These are phyloP conservation scores for Boechera divaricarpa DNA, from an alignment of 345 rosid genomes.

Conservation along the genomic window DNA sequence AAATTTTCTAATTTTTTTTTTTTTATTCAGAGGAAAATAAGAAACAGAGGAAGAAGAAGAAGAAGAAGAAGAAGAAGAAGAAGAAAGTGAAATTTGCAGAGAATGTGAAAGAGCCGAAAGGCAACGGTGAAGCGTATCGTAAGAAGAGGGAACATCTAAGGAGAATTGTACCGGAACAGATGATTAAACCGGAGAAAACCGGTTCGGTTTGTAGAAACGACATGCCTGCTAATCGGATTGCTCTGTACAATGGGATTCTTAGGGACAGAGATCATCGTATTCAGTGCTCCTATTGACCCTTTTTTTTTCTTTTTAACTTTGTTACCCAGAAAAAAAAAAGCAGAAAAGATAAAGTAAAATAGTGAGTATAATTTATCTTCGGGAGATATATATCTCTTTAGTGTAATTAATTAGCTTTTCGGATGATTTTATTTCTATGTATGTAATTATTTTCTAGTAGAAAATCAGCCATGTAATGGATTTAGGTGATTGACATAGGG, in stretches of 20 bases:
- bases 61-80: conserved; percentile 60
- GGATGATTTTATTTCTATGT: conserved; percentile 8
- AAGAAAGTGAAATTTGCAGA: conserved; percentile 75
- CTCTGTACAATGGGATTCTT: conserved; percentile 71
- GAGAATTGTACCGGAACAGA: conserved; percentile 36
- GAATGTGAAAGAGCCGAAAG: conserved; percentile 69
- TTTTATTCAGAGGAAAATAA: conserved; percentile 50
- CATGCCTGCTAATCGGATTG: conserved; percentile 65
- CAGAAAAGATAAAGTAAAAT: background rate
- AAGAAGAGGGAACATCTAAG: conserved; percentile 40
- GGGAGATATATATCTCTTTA: background rate
- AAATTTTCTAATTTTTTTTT: conserved; percentile 12
- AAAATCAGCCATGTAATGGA: conserved; percentile 23
- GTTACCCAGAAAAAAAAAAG: background rate
- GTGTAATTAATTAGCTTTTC: background rate
- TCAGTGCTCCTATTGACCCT: conserved; percentile 53
- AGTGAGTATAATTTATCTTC: background rate
- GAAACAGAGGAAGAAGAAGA: conserved; percentile 53
- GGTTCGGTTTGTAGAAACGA: conserved; percentile 52
- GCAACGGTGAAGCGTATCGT: conserved; percentile 65
- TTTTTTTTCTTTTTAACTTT: background rate
- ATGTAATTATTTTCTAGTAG: conserved; percentile 15
- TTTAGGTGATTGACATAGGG: conserved; percentile 25
- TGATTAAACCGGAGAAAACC: conserved; percentile 23
- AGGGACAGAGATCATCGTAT: conserved; percentile 59